Base-by-base conservation (phyloP, 176 grass and related monocot genomes). In the Rhynchospora breviuscula region DNA sequence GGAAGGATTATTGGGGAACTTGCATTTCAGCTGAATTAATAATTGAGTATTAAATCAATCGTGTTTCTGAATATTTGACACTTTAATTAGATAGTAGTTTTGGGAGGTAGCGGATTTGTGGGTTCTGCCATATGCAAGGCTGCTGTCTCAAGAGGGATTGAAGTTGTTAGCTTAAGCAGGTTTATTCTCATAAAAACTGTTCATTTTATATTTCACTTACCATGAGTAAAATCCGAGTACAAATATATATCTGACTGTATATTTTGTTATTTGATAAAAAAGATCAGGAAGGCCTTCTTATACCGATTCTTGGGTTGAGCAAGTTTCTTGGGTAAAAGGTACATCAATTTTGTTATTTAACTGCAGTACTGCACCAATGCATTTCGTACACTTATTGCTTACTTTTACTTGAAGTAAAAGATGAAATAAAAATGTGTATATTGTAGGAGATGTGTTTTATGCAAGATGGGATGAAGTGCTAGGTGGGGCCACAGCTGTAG, bases 161-260 rank as follows among this genome's bases (percentile, higher is more conserved):
- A 93, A 86, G 96, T 93, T 52, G 93, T 92, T 77, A 95, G 96
- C 86, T 60, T 99, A 63, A 99, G 93, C 91, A 99, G 93, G 96
- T 62, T 8, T 71, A 81, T 87, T 23, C 58, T 78, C 15, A 79
- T 84, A 66, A 33, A 59, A 53, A 1, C 22, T 6, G 12, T 52
- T 53, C 13, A 47, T 67, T 33, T 46, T 78, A 44, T 83, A 17
- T 47, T 76, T 83, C 18, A 75, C 8, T 60, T 49, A n/a, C 21
- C 52, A 35, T 40, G 29, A 74, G 3, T 71, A 45, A 44, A 4
- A 71, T 46, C 43, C 64, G 52, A 78, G 22, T 40, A 23, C 5
- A n/a, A 85, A 57, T 51, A 13, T 51, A 13, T 68, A n/a, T 65
- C 31, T 18, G 2, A 60, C 66, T 88, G 52, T 60, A 15, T 44